phyloP scores from a whole-genome alignment of 345 rosid genomes.

The Luvunga scandens region DNA sequence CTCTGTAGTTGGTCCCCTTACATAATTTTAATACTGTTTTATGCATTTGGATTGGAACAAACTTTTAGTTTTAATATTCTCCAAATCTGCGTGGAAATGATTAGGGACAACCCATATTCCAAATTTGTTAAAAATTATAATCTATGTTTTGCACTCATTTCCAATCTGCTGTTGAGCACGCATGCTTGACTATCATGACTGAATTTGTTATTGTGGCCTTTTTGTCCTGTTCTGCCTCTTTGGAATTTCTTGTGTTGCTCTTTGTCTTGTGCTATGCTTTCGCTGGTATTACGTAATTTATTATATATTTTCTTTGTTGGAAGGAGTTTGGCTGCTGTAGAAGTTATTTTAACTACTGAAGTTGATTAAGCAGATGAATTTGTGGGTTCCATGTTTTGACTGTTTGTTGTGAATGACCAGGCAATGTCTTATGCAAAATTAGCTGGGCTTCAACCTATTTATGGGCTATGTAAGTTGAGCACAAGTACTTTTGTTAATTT shows the following conservation, averaged over 20 bases:
- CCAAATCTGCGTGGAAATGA: background rate
- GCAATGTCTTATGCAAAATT: conserved; percentile 98
- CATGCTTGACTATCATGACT: background rate
- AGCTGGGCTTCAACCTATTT: conserved; percentile 91
- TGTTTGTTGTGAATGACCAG: conserved; percentile 56
- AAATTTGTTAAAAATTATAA: background rate
- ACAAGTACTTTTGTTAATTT: background rate
- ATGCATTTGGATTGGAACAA: background rate
- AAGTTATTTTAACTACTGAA: background rate
- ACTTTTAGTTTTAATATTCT: background rate
- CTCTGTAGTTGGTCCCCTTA: background rate
- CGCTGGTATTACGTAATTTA: background rate
- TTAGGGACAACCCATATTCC: background rate
- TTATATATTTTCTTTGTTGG: background rate
- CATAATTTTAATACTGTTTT: background rate
- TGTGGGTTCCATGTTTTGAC: background rate
- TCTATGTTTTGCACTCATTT: background rate
- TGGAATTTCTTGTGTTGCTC: background rate
- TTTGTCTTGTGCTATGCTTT: background rate
- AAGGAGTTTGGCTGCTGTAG: background rate
- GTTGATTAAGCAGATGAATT: conserved; percentile 5
- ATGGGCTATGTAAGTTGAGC: conserved; percentile 82
- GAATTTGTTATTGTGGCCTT: background rate
- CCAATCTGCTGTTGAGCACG: background rate
- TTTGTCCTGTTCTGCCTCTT: background rate